Evolutionary conservation across 305 asterid genomes (phyloP).

Genomic region (Rubia peregrina): DNA sequence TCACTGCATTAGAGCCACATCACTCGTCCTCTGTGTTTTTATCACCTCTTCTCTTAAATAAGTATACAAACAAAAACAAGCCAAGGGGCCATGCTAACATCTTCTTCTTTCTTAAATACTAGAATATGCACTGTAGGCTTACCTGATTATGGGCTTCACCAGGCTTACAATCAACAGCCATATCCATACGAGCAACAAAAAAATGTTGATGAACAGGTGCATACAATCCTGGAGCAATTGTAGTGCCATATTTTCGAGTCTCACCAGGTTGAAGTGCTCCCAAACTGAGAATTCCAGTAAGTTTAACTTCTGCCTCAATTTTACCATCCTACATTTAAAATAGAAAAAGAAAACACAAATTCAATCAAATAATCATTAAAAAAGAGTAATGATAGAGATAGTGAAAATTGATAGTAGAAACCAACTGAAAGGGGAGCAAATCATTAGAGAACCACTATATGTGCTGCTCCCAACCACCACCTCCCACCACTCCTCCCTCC

Average conservation of each 20-base stretch:
- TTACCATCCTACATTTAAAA: constrained; percentile 71
- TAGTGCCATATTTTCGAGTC: constrained; percentile 80
- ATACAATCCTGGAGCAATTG: constrained; percentile 89
- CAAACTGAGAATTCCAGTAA: constrained; percentile 91
- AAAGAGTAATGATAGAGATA: too few species aligned
- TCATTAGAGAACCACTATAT: too few species aligned
- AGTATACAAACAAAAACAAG: neutral
- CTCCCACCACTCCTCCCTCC: too few species aligned
- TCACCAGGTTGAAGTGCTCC: constrained; percentile 97
- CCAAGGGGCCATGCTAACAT: too few species aligned
- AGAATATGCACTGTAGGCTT: neutral
- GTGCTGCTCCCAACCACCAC: neutral
- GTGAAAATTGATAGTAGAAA: neutral
- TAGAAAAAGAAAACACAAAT: too few species aligned
- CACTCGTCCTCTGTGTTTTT: too few species aligned
- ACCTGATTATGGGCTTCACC: constrained; percentile 97
- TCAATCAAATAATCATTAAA: neutral
- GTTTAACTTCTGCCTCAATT: constrained; percentile 97
- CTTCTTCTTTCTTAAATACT: neutral
- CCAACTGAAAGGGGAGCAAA: neutral
- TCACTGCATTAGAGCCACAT: neutral
- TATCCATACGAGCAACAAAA: constrained; percentile 97
- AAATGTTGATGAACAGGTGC: constrained; percentile 99
- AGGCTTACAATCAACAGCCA: constrained; percentile 91
- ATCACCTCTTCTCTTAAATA: neutral